Evolutionary conservation across 2,329 filamentous ascomycete species (phyloP), one percentile per base, ranked within the genome.

Genomic region (Ceratocystis huliohia): DNA sequence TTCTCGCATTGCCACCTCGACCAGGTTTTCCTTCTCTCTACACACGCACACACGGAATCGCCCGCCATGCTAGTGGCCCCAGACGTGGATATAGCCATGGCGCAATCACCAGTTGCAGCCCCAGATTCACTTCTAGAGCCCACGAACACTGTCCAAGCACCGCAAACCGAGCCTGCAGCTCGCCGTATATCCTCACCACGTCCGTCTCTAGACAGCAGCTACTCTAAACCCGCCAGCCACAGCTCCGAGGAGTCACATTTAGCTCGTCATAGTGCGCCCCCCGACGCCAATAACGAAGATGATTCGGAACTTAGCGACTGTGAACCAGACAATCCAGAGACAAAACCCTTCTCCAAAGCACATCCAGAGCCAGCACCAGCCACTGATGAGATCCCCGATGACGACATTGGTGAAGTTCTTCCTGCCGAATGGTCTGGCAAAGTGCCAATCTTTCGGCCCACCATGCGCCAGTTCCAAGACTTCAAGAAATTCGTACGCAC

Each of bases 381-480:
- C 6, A 7, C 25, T 13, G 33, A 56, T 44, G 73, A 75, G 15
- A 70, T 80, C 50, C 22, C 41, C 28, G 78, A 81, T 66, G 82
- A 84, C 61, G 87, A 91, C 71, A 86, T 89, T 71, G 88, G 88
- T 70, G 89, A 94, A 65, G 82, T 96, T 65, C 79, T 86, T 61
- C 93, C 93, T 0, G 90, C 92, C 73, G 87, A 96, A 75, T 96
- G 90, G 79, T 96, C 91, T 73, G 92, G 91, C 69, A 89, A 86
- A 69, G 88, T 99, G 45, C 93, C 94, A 7, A 88, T 99, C 68
- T 99, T 99, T 78, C 93, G 87, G 76, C 94, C 94, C 76, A 93
- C 88, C 68, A 96, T 96, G 90, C 83, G 88, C 69, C 91, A 99
- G 77, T 97, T 97, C 78, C 86, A 86, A 73, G 90, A 94, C 77